These are phyloP conservation scores for Posidonia oceanica DNA, from an alignment of 116 monocot species.

Conservation along the genomic window DNA sequence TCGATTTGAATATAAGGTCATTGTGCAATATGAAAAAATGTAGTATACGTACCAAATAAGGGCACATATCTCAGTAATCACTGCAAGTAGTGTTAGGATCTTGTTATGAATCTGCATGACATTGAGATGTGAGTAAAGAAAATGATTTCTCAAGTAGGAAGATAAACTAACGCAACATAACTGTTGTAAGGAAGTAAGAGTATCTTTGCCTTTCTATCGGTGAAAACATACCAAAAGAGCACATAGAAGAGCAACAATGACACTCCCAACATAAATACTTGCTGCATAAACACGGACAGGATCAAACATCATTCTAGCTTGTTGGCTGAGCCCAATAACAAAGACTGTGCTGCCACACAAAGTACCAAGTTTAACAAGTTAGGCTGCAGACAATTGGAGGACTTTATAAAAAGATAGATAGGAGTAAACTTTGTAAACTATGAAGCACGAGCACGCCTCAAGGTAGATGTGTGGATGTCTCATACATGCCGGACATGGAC, in stretches of 20 bases:
- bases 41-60: slow-evolving; percentile 54
- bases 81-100: slow-evolving; percentile 66
- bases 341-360: slow-evolving; percentile 83
- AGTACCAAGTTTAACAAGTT: slow-evolving; percentile 16
- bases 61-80: slow-evolving; percentile 76
- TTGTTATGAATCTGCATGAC: slow-evolving; percentile 75
- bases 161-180: background rate
- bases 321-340: slow-evolving; percentile 60
- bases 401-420: background rate
- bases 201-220: background rate
- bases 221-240: slow-evolving; percentile 54
- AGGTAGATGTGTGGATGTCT: too few relatives aligned
- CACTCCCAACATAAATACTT: slow-evolving; percentile 55
- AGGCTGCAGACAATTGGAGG: background rate
- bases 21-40: background rate
- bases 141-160: background rate
- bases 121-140: background rate
- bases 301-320: slow-evolving; percentile 93
- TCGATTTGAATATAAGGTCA: background rate
- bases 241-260: slow-evolving; percentile 71
- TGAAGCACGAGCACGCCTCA: too few relatives aligned
- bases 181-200: background rate
- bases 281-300: slow-evolving; percentile 79
- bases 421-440: background rate
- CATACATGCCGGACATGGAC: too few relatives aligned